Percentiles rank a stretch among this genome's conserved stretches.
Evolutionary conservation across 441 rosid genomes (phyloP).

Genomic region (Theobroma grandiflorum): DNA sequence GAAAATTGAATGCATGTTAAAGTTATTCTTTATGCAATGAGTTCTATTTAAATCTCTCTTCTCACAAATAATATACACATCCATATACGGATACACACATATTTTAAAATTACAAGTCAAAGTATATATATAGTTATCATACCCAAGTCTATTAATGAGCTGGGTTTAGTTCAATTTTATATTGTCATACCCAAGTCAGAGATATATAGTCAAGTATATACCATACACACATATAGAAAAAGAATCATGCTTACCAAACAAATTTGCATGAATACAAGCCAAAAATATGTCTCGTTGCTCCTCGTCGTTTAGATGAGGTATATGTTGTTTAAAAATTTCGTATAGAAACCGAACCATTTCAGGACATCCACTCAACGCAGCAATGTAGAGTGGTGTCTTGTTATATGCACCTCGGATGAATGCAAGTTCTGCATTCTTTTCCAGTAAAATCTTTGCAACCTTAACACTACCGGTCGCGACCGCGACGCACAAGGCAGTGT

Average conservation of each 20-base stretch:
- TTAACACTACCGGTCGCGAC: slow-evolving; percentile 49
- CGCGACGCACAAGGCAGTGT: slow-evolving; percentile 53
- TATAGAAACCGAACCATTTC: slow-evolving; percentile 54
- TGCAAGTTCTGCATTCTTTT: slow-evolving; percentile 39
- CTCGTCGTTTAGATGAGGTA: not conserved
- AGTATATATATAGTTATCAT: too few species aligned
- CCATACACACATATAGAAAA: too few species aligned
- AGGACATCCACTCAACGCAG: slow-evolving; percentile 47
- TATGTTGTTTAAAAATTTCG: not conserved
- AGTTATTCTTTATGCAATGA: too few species aligned
- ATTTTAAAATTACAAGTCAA: too few species aligned
- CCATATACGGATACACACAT: too few species aligned
- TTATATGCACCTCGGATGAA: slow-evolving; percentile 40
- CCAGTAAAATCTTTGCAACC: slow-evolving; percentile 46
- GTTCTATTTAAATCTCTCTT: too few species aligned
- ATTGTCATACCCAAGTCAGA: too few species aligned
- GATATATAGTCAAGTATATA: too few species aligned
- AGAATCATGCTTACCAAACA: not conserved
- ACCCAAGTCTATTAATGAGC: too few species aligned
- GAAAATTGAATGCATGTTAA: too few species aligned
- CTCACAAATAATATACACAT: too few species aligned
- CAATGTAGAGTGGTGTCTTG: slow-evolving; percentile 48
- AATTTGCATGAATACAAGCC: not conserved
- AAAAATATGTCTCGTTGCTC: not conserved
- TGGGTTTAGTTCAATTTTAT: too few species aligned